Base-by-base conservation (phyloP, 331 rosid species). In the Telfairia occidentalis region DNA sequence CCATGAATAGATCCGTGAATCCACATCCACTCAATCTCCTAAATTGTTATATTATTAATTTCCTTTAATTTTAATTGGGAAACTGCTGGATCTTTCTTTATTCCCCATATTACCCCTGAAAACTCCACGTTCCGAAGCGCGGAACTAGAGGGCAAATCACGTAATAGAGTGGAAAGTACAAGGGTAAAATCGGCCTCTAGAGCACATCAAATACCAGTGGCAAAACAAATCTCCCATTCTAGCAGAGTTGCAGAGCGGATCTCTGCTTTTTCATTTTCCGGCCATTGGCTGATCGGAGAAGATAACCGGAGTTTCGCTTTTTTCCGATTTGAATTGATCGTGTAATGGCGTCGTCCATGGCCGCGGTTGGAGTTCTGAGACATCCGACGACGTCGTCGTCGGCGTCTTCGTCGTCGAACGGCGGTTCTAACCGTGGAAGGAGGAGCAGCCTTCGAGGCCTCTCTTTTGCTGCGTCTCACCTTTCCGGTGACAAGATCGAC, bases 281-380 rank as follows among this genome's bases (percentile, higher is more conserved):
- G 38, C 9, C 26, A 53, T 34, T 43, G 15, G 9, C 13, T 57
- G 21, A 67, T 42, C 73, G 73, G 73, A 40, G 73, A 15, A 57
- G 40, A 74, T n/a, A 3, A 32, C 37, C 24, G 12, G 53, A 42
- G n/a, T 0, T 6, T 73, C 23, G 74, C 0, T 69, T 28, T 24
- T 49, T 1, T n/a, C 7, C 50, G 30, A 71, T 74, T 71, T 24
- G 46, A 73, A 46, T 50, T 65, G 21, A 7, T 58, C 6, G 7
- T 71, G 0, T 58, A 48, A 91, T 94, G 97, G 91, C 96, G 24
- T 87, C 97, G 5, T 84, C 91, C 0, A 87, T 87, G 86, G 87
- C 90, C 40, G 74, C 96, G 15, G 76, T 60, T 16, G 92, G 96
- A 53, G 85, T 55, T 73, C 75, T 83, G 29, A 84, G 81, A 10